A percentile compares a stretch with the other conserved stretches of the same genome.
Conservation (phyloP, 371 early-diverging fungal genomes). For the Smittium culicis region DNA sequence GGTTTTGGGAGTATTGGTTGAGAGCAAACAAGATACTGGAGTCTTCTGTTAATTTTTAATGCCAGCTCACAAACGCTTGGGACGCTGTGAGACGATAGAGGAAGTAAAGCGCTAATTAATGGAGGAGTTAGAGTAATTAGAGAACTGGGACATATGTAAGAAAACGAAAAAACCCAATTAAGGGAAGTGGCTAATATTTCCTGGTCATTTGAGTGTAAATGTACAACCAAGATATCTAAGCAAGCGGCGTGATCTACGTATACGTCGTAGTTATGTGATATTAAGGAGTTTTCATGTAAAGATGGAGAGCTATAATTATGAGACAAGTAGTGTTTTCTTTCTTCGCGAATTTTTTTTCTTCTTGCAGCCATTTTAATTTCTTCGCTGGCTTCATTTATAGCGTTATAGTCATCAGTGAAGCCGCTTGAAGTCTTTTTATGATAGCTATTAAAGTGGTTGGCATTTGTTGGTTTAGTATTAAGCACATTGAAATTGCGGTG, state of each 20-base stretch:
- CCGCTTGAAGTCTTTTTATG: conserved; percentile 3
- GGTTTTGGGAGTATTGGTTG: background rate
- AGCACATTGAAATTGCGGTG: conserved; percentile 6
- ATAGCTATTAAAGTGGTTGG: conserved; percentile 11
- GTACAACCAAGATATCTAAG: conserved; percentile 62
- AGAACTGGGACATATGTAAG: conserved; percentile 54
- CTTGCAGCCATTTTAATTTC: conserved; percentile 30
- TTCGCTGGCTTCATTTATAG: conserved; percentile 13
- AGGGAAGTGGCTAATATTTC: conserved; percentile 76
- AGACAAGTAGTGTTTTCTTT: conserved; percentile 2
- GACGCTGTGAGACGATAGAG: conserved; percentile 56
- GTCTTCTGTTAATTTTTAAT: conserved; percentile 50
- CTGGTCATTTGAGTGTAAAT: conserved; percentile 61
- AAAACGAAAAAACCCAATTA: conserved; percentile 74
- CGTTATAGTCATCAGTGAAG: conserved; percentile 14
- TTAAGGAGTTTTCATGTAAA: background rate
- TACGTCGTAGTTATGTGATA: conserved; percentile 32
- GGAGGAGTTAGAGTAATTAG: conserved; percentile 61
- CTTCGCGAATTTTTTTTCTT: conserved; percentile 22
- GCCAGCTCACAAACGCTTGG: conserved; percentile 49
- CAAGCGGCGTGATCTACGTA: conserved; percentile 66
- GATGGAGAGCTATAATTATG: background rate
- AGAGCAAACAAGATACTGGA: conserved; percentile 46
- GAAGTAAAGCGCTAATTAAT: conserved; percentile 61
- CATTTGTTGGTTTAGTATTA: background rate